Evolutionary conservation across 495 filamentous ascomycete species (phyloP).

Genomic region (Usnea hakonensis): DNA sequence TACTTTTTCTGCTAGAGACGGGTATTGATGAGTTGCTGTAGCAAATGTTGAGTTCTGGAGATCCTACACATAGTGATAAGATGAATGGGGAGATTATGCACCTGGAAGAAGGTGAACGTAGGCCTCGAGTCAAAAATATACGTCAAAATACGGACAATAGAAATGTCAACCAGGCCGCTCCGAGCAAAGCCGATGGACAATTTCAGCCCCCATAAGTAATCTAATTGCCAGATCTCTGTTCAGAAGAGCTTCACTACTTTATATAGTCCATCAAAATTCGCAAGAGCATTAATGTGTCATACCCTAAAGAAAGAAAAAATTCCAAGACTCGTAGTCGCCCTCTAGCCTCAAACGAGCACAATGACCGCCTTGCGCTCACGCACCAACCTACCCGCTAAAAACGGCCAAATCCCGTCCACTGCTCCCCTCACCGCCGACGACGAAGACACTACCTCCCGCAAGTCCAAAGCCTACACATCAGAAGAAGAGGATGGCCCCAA

Average conservation of each 20-base stretch:
- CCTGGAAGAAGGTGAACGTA: background rate
- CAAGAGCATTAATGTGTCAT: background rate
- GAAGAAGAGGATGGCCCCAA: slow-evolving; percentile 20
- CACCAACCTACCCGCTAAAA: slow-evolving; percentile 1
- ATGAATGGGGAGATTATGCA: background rate
- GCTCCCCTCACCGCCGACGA: slow-evolving; percentile 1
- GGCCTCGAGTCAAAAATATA: background rate
- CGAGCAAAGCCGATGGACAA: too few relatives aligned
- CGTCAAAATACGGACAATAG: background rate
- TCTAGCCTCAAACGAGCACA: background rate
- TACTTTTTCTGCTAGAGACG: too few relatives aligned
- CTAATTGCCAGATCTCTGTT: background rate
- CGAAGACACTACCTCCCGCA: background rate
- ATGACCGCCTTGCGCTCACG: slow-evolving; percentile 28
- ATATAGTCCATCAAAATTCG: background rate
- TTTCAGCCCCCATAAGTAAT: too few relatives aligned
- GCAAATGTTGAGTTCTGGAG: background rate
- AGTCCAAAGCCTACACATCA: slow-evolving; percentile 1
- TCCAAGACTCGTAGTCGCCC: background rate
- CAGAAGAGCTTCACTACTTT: background rate
- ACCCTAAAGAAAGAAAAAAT: background rate
- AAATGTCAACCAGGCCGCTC: background rate
- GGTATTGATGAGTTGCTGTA: background rate
- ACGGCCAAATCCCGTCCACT: slow-evolving; percentile 9
- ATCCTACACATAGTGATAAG: too few relatives aligned